Percentiles rank a stretch among this genome's conserved stretches.
Conservation (phyloP, 305 asterid genomes). For the Fraxinus paxiana region DNA sequence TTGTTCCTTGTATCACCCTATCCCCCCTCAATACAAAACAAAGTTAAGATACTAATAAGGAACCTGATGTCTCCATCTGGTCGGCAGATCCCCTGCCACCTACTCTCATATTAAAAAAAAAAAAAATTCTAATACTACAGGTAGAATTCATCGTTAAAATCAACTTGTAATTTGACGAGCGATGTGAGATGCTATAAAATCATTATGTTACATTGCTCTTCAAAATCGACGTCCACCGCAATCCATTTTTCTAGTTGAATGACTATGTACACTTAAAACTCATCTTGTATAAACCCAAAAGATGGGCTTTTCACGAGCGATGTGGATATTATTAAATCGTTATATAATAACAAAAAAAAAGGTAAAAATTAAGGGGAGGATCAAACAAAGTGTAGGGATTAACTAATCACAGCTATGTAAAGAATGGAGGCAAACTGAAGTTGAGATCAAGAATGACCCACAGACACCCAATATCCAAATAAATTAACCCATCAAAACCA, state of each 20-base stretch:
- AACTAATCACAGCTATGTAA: neutral
- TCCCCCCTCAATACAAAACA: neutral
- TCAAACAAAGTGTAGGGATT: neutral
- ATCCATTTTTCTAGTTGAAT: neutral
- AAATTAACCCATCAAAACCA: neutral
- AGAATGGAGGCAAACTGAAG: neutral
- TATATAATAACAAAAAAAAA: neutral
- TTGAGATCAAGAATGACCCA: neutral
- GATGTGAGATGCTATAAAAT: neutral
- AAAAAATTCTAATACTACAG: neutral
- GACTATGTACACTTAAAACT: neutral
- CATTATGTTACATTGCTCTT: neutral
- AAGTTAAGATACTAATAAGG: neutral
- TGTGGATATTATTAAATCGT: neutral
- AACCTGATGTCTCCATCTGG: neutral
- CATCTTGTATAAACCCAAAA: neutral
- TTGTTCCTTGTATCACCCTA: neutral
- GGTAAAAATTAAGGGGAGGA: constrained; percentile 24
- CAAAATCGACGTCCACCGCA: neutral
- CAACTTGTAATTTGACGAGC: neutral
- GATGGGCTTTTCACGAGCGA: neutral
- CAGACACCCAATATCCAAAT: neutral
- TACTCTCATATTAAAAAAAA: neutral
- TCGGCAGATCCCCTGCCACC: neutral
- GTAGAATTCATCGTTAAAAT: no score